Conservation (phyloP, 805 yeast genomes). For the Pichia nakasei region DNA sequence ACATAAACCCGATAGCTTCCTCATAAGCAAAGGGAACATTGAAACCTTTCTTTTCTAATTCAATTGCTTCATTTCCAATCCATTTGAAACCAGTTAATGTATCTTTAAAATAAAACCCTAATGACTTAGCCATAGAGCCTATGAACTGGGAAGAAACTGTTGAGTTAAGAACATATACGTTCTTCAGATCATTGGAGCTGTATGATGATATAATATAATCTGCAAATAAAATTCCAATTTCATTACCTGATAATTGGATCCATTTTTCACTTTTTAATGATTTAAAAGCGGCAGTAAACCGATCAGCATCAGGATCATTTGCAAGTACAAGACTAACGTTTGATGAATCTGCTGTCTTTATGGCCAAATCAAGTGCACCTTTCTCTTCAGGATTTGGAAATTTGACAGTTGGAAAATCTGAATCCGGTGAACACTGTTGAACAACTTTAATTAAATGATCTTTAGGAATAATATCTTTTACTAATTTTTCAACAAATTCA, state of each 20-base stretch:
- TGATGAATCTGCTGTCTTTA: slow-evolving; percentile 44
- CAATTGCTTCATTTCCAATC: slow-evolving; percentile 87
- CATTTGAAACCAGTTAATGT: slow-evolving; percentile 96
- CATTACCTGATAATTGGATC: slow-evolving; percentile 86
- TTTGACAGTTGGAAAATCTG: slow-evolving; percentile 72
- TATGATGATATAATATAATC: slow-evolving; percentile 36
- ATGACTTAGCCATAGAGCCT: slow-evolving; percentile 50
- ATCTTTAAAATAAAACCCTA: slow-evolving; percentile 60
- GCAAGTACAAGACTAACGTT: slow-evolving; percentile 58
- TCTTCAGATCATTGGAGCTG: slow-evolving; percentile 12
- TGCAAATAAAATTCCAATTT: slow-evolving; percentile 81
- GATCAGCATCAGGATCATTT: slow-evolving; percentile 95
- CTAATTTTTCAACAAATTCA: slow-evolving; percentile 42
- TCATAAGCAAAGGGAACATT: slow-evolving; percentile 85
- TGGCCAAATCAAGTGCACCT: slow-evolving; percentile 78
- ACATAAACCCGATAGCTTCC: slow-evolving; percentile 96
- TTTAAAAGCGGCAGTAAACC: slow-evolving; percentile 76
- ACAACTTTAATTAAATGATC: slow-evolving; percentile 34
- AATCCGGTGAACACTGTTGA: slow-evolving; percentile 71
- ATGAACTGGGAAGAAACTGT: slow-evolving; percentile 89
- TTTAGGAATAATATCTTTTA: slow-evolving; percentile 19
- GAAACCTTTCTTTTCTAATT: slow-evolving; percentile 53
- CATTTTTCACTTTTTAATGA: slow-evolving; percentile 34
- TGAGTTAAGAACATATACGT: slow-evolving; percentile 63
- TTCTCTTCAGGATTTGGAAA: slow-evolving; percentile 96